A percentile compares a stretch with the other conserved stretches of the same genome.
phyloP scores from a whole-genome alignment of 2,329 filamentous ascomycete species.

The Claviceps citrina region DNA sequence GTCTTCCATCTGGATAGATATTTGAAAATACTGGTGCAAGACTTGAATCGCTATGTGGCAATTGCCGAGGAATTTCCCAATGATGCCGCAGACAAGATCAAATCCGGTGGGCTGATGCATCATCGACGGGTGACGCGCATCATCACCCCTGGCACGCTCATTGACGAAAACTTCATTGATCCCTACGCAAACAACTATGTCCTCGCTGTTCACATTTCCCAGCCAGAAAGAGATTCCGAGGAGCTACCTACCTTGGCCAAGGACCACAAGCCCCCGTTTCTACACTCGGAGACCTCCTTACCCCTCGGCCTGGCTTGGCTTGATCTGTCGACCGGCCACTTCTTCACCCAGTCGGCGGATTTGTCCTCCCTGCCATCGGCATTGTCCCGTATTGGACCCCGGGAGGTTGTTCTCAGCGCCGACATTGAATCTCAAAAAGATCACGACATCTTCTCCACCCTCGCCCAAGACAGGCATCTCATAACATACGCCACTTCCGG shows the following conservation, averaged over 20 bases:
- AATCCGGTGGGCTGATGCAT: constrained; percentile 65
- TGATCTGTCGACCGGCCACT: constrained; percentile 87
- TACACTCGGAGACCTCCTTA: constrained; percentile 6
- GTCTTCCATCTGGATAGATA: constrained; percentile 86
- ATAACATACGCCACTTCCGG: constrained; percentile 52
- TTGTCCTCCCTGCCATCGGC: constrained; percentile 60
- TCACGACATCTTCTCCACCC: constrained; percentile 47
- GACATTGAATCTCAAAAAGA: constrained; percentile 40
- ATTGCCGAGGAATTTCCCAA: constrained; percentile 87
- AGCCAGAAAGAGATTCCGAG: background rate
- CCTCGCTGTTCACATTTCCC: constrained; percentile 53
- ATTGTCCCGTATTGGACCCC: constrained; percentile 66
- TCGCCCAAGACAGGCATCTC: constrained; percentile 60
- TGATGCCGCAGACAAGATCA: constrained; percentile 51
- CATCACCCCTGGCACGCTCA: constrained; percentile 85
- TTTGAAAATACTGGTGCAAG: constrained; percentile 83
- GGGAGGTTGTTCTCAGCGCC: constrained; percentile 69
- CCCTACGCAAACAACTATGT: constrained; percentile 88
- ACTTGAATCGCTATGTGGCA: constrained; percentile 79
- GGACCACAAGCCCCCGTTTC: constrained; percentile 3
- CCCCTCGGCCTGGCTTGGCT: constrained; percentile 77
- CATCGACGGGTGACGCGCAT: constrained; percentile 74
- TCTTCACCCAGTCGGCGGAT: constrained; percentile 67
- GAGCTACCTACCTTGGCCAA: background rate
- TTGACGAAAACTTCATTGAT: constrained; percentile 96